Evolutionary conservation across 441 rosid species (phyloP).

Genomic region (Pelargonium myrrhifolium): DNA sequence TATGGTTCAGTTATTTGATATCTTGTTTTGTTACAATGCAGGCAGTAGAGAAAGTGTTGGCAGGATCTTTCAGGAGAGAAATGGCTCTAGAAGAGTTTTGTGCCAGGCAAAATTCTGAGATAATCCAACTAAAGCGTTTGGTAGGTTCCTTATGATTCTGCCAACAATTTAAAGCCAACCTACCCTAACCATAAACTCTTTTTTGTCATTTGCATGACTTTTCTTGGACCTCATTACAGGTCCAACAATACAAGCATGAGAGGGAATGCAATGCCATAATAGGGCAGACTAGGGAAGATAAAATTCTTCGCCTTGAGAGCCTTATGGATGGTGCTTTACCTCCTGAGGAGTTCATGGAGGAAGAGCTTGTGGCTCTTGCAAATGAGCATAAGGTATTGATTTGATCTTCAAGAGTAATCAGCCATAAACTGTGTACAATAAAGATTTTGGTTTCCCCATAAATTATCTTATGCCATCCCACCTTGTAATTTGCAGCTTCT

Average conservation of each 20-base stretch:
- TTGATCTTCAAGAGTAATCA: slow-evolving; percentile 13
- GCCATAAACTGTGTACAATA: not conserved
- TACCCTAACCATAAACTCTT: slow-evolving; percentile 5
- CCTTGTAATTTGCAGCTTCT: slow-evolving; percentile 51
- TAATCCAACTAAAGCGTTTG: slow-evolving; percentile 90
- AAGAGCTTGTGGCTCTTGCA: slow-evolving; percentile 64
- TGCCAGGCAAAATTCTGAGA: slow-evolving; percentile 82
- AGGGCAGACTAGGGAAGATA: slow-evolving; percentile 86
- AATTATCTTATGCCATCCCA: slow-evolving; percentile 17
- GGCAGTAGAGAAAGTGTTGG: slow-evolving; percentile 96
- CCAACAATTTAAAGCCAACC: not conserved
- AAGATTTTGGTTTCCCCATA: slow-evolving; percentile 9
- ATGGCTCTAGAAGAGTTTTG: slow-evolving; percentile 96
- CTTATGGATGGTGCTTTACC: slow-evolving; percentile 95
- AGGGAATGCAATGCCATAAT: slow-evolving; percentile 92
- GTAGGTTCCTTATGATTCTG: slow-evolving; percentile 35
- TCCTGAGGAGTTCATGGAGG: slow-evolving; percentile 77
- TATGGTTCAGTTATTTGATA: slow-evolving; percentile 12
- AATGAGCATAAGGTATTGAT: slow-evolving; percentile 69
- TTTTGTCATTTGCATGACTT: slow-evolving; percentile 13
- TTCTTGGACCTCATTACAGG: slow-evolving; percentile 38
- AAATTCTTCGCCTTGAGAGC: slow-evolving; percentile 85
- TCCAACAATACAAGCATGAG: slow-evolving; percentile 96
- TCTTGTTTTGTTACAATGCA: slow-evolving; percentile 23
- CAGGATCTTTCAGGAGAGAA: slow-evolving; percentile 95